phyloP scores from a whole-genome alignment of 2,329 filamentous ascomycete genomes.

The Scortechinia acanthostroma region DNA sequence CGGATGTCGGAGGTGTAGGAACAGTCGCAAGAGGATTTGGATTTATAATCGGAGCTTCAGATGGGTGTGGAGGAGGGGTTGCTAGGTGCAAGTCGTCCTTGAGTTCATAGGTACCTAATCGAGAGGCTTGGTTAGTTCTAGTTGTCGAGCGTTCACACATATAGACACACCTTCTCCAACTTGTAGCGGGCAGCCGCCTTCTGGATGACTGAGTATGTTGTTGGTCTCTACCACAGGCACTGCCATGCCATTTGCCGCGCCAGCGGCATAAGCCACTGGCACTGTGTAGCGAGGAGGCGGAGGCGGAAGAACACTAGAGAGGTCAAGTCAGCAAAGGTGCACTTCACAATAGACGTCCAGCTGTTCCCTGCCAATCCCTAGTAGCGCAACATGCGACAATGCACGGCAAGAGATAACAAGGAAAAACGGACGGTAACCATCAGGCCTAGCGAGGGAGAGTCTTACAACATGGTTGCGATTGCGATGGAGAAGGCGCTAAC shows the following conservation, averaged over 20 bases:
- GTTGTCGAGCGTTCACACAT: slow-evolving; percentile 5
- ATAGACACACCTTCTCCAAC: slow-evolving; percentile 73
- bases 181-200: slow-evolving; percentile 80
- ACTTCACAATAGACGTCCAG: no score
- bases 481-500: no score
- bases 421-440: no score
- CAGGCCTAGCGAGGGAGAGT: no score
- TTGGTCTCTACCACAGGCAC: slow-evolving; percentile 85
- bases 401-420: no score
- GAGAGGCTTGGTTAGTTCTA: slow-evolving; percentile 9
- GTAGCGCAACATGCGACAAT: no score
- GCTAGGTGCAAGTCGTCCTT: slow-evolving; percentile 88
- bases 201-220: slow-evolving; percentile 76
- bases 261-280: slow-evolving; percentile 66
- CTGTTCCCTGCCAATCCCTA: no score
- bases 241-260: slow-evolving; percentile 59
- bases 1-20: slow-evolving; percentile 74
- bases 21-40: slow-evolving; percentile 85
- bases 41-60: slow-evolving; percentile 79
- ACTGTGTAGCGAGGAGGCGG: slow-evolving; percentile 79
- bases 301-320: slow-evolving; percentile 67
- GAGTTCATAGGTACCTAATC: slow-evolving; percentile 75
- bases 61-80: slow-evolving; percentile 89
- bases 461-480: no score
- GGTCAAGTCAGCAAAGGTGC: not conserved